A percentile compares a stretch with the other conserved stretches of the same genome.
Evolutionary conservation across 2,329 filamentous ascomycete species (phyloP).

Genomic region (Coniochaeta sp.): DNA sequence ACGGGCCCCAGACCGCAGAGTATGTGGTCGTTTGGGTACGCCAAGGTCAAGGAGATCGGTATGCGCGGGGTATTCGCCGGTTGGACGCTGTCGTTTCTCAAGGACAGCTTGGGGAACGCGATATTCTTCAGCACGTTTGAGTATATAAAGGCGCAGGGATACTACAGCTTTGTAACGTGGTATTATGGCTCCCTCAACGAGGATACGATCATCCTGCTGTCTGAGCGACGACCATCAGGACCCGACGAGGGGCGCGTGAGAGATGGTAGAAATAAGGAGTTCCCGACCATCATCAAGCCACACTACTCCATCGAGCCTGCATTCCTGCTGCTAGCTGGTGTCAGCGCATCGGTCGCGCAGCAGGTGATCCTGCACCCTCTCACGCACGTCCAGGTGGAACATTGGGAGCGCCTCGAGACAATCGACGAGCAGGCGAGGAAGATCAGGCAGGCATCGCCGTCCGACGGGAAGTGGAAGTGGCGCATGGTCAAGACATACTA

Average conservation of each 20-base stretch:
- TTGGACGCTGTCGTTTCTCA: slow-evolving; percentile 60
- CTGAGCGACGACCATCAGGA: slow-evolving; percentile 33
- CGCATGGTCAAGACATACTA: slow-evolving; percentile 59
- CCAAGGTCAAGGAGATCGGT: slow-evolving; percentile 65
- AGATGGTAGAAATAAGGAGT: slow-evolving; percentile 2
- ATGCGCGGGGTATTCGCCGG: slow-evolving; percentile 66
- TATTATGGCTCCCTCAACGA: slow-evolving; percentile 57
- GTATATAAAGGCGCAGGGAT: slow-evolving; percentile 65
- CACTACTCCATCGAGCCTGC: slow-evolving; percentile 69
- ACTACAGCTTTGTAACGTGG: slow-evolving; percentile 63
- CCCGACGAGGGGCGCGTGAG: slow-evolving; percentile 7
- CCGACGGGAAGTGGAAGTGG: slow-evolving; percentile 26
- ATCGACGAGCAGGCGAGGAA: slow-evolving; percentile 54
- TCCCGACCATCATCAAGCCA: slow-evolving; percentile 52
- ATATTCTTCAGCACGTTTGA: slow-evolving; percentile 72
- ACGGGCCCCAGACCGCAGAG: slow-evolving; percentile 33
- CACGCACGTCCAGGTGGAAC: slow-evolving; percentile 61
- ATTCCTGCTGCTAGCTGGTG: slow-evolving; percentile 62
- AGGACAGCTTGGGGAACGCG: slow-evolving; percentile 62
- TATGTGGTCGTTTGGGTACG: slow-evolving; percentile 65
- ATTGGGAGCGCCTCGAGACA: slow-evolving; percentile 66
- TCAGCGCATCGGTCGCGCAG: slow-evolving; percentile 60
- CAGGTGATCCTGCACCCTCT: slow-evolving; percentile 66
- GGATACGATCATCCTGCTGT: slow-evolving; percentile 41
- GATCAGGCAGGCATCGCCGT: slow-evolving; percentile 22